Percentiles rank a stretch among this genome's conserved stretches.
phyloP scores from a whole-genome alignment of 140 eudicot genomes.

The Senecio squalidus region DNA sequence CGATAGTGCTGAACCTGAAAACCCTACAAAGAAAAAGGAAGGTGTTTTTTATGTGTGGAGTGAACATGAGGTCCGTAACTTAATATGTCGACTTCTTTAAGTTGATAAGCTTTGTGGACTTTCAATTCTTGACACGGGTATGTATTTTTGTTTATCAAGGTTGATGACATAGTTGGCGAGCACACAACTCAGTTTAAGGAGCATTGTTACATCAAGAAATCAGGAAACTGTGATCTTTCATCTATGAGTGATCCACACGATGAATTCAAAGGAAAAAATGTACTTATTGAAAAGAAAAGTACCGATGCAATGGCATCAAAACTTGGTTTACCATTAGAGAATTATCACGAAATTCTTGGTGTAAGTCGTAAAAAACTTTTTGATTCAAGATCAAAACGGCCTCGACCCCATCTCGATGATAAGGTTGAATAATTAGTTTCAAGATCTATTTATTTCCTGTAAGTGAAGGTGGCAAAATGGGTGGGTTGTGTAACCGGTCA shows the following conservation, averaged over 20 bases:
- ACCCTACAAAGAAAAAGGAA: constrained; percentile 64
- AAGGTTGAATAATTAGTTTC: constrained; percentile 40
- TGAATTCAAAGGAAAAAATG: constrained; percentile 81
- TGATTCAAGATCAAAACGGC: constrained; percentile 70
- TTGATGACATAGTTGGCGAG: constrained; percentile 63
- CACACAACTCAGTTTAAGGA: constrained; percentile 63
- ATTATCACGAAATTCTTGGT: constrained; percentile 60
- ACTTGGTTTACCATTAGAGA: constrained; percentile 45
- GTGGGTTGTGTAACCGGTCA: not conserved
- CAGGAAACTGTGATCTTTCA: constrained; percentile 94
- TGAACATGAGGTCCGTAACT: constrained; percentile 45
- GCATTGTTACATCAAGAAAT: constrained; percentile 70
- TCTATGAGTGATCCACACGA: constrained; percentile 80
- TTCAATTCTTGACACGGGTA: constrained; percentile 4
- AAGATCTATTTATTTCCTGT: not conserved
- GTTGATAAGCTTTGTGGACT: not conserved
- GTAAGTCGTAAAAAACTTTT: constrained; percentile 60
- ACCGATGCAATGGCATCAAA: constrained; percentile 61
- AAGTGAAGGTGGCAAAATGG: not conserved
- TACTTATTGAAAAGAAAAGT: constrained; percentile 71
- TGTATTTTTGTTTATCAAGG: constrained; percentile 25
- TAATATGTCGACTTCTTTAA: not conserved
- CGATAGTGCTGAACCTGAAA: constrained; percentile 80
- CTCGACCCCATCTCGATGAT: constrained; percentile 87
- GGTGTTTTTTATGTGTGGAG: constrained; percentile 95